These are phyloP conservation scores for Begonia fuchsioides DNA, from an alignment of 306 rosid genomes.

Conservation along the genomic window DNA sequence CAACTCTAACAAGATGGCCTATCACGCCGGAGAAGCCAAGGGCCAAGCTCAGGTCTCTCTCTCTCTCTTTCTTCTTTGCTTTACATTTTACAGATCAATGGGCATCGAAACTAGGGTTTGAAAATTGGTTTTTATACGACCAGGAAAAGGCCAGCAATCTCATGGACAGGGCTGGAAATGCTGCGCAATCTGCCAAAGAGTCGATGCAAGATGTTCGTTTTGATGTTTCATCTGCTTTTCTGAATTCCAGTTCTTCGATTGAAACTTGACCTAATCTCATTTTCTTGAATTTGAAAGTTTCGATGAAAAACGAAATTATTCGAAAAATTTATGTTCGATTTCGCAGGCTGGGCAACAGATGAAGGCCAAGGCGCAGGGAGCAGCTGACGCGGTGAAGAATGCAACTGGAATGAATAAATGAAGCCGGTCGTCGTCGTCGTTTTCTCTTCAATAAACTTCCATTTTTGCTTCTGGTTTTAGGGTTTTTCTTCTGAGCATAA, in stretches of 20 bases:
- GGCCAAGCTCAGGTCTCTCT: constrained; percentile 41
- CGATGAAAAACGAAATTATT: too few relatives aligned
- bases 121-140: not conserved
- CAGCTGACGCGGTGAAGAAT: constrained; percentile 47
- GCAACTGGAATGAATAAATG: constrained; percentile 47
- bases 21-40: constrained; percentile 44
- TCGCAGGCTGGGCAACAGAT: constrained; percentile 35
- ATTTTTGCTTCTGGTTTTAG: too few relatives aligned
- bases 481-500: too few relatives aligned
- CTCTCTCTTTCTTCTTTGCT: not conserved
- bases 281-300: too few relatives aligned
- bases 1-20: constrained; percentile 25
- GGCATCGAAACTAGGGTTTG: not conserved
- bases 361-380: constrained; percentile 41
- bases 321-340: too few relatives aligned
- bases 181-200: constrained; percentile 41
- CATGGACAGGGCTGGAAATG: constrained; percentile 35
- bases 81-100: too few relatives aligned
- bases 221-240: too few relatives aligned
- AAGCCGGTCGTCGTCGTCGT: constrained; percentile 3
- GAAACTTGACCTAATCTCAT: too few relatives aligned
- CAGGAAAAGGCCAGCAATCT: constrained; percentile 43
- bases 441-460: too few relatives aligned
- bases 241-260: too few relatives aligned
- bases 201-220: constrained; percentile 16